A percentile compares a stretch with the other conserved stretches of the same genome.
Conservation (phyloP, 139 green algal species). For the Tetraselmis striata region DNA sequence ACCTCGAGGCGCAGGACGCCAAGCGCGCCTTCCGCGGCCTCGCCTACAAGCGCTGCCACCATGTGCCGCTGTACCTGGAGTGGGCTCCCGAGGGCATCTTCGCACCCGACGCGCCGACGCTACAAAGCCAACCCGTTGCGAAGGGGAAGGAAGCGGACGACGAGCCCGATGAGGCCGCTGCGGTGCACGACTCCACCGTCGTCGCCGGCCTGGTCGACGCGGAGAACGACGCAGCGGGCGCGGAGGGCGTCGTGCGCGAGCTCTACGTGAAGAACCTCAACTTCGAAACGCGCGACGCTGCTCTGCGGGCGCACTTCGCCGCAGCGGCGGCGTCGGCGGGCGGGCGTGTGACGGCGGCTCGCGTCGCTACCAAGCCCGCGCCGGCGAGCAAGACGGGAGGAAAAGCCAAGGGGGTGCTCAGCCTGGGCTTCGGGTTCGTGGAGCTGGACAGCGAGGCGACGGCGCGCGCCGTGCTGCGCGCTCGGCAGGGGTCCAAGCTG, state of each 20-base stretch:
- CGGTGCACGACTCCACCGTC: too few species aligned
- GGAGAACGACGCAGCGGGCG: too few species aligned
- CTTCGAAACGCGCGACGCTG: conserved; percentile 70
- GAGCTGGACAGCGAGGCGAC: conserved; percentile 64
- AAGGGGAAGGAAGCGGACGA: conserved; percentile 22
- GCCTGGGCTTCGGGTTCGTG: conserved; percentile 84
- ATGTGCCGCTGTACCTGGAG: conserved; percentile 95
- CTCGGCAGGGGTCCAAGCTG: conserved; percentile 72
- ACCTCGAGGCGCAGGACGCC: conserved; percentile 53
- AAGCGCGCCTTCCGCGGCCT: conserved; percentile 67
- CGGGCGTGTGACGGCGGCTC: conserved; percentile 41
- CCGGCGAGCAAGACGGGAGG: conserved; percentile 19
- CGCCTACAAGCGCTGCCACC: conserved; percentile 91
- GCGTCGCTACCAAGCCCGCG: conserved; percentile 31
- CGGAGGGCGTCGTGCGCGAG: conserved; percentile 24
- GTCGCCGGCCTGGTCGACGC: too few species aligned
- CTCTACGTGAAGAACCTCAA: conserved; percentile 97
- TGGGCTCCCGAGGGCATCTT: conserved; percentile 90
- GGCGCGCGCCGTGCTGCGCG: conserved; percentile 60
- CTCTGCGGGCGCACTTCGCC: conserved; percentile 73
- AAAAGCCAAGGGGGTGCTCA: too few species aligned
- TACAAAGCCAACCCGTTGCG: conserved; percentile 6
- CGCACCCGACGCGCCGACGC: conserved; percentile 7
- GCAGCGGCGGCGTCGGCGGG: conserved; percentile 27
- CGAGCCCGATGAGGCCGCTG: conserved; percentile 5